Evolutionary conservation across 2,329 filamentous ascomycete genomes (phyloP), one percentile per base, ranked within the genome.

Genomic region (Alternaria arbusti): DNA sequence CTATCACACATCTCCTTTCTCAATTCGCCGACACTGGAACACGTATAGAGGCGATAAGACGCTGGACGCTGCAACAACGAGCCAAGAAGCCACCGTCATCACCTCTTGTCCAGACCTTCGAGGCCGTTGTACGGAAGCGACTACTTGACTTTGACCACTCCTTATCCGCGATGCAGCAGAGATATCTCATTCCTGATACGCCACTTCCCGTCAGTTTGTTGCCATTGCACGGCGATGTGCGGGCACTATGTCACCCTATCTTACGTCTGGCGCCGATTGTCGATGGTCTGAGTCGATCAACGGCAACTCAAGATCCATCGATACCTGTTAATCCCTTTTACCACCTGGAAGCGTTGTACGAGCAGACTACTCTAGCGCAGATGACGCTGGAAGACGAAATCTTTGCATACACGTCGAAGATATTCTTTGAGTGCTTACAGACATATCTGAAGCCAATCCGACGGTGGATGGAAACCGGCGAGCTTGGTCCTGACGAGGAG

Each of bases 401-500:
- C 1, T 96, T 92, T 73, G 79, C 82, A 43, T 89, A 87, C 43
- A 82, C 96, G 6, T 88, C 88, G 2, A 82, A 82, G 0, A 84
- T 96, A 4, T 96, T 97, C 74, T 89, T 96, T 59, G 86, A 91
- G 49, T 97, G 93, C 74, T 91, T 97, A 62, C 87, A 89, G 61
- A 89, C 93, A 2, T 98, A 97, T 77, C 84, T 96, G 40, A 89
- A 89, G 43, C 92, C 94, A 0, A 90, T 97, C 47, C 86, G 90
- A 36, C 82, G 85, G 15, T 98, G 95, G 95, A 95, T 97, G 89
- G 89, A 93, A 71, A 86, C 88, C 40, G 95, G 95, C 1, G 87
- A 89, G 57, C 81, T 97, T 4, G 82, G 87, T 3, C 80, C 86
- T 1, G 85, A 85, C 2, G 89, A 94, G 68, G 88, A 88, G 64